These are phyloP conservation scores for Iberis amara DNA, from an alignment of 441 rosid species.

Conservation along the genomic window DNA sequence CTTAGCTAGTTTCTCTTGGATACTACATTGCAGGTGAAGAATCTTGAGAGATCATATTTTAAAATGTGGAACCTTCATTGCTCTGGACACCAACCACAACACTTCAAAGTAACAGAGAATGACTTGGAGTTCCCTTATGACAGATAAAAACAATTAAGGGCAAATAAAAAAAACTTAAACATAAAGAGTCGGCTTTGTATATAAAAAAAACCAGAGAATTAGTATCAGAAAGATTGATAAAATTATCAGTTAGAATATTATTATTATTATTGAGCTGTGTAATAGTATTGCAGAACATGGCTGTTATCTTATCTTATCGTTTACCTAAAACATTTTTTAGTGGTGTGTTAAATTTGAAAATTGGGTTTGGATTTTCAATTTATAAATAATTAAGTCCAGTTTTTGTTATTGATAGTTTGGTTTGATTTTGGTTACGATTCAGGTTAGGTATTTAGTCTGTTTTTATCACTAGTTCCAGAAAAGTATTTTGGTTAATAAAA, in stretches of 20 bases:
- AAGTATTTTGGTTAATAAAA: too few species aligned
- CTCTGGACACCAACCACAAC: slow-evolving; percentile 66
- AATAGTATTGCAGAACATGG: background rate
- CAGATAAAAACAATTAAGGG: slow-evolving; percentile 33
- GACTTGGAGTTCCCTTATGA: slow-evolving; percentile 73
- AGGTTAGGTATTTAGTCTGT: too few species aligned
- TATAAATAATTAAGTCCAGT: too few species aligned
- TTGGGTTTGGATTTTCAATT: too few species aligned
- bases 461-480: too few species aligned
- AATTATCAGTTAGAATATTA: slow-evolving; percentile 8
- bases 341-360: too few species aligned
- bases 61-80: slow-evolving; percentile 94
- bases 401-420: too few species aligned
- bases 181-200: slow-evolving; percentile 43
- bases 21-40: slow-evolving; percentile 52
- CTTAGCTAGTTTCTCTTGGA: slow-evolving; percentile 39
- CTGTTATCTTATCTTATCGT: background rate
- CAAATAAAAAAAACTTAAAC: slow-evolving; percentile 12
- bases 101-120: slow-evolving; percentile 73
- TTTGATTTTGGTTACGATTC: too few species aligned
- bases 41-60: slow-evolving; percentile 83
- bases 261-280: slow-evolving; percentile 9
- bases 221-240: slow-evolving; percentile 25
- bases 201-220: slow-evolving; percentile 33
- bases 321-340: too few species aligned